Conservation (phyloP, 2,329 filamentous ascomycete genomes). For the Nannizzia gypsea region DNA sequence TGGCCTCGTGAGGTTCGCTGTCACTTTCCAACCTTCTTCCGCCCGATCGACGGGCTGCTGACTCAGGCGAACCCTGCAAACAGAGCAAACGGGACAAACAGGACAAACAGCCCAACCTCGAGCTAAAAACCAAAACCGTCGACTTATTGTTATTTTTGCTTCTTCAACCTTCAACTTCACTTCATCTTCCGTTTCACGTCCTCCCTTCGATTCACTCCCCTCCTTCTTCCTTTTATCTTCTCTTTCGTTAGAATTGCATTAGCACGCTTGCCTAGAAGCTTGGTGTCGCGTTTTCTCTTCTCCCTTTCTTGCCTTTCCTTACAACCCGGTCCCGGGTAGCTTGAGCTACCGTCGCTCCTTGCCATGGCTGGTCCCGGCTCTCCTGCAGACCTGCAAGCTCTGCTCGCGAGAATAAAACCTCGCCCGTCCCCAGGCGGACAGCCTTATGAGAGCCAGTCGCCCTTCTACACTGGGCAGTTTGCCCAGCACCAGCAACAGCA, state of each 20-base stretch:
- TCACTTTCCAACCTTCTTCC: too few species aligned
- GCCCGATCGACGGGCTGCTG: neutral
- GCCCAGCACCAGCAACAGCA: constrained; percentile 22
- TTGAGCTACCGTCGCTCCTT: constrained; percentile 1
- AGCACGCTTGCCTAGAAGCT: neutral
- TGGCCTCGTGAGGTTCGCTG: too few species aligned
- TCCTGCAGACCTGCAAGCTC: constrained; percentile 36
- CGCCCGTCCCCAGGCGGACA: constrained; percentile 27
- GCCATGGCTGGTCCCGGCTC: constrained; percentile 11
- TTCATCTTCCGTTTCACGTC: constrained; percentile 7
- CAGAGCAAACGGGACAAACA: constrained; percentile 8
- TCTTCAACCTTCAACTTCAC: constrained; percentile 9
- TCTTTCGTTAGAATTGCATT: constrained; percentile 14
- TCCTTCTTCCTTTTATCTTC: constrained; percentile 16
- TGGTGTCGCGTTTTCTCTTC: constrained; percentile 13
- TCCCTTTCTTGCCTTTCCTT: constrained; percentile 5
- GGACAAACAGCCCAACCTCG: constrained; percentile 6
- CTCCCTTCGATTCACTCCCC: constrained; percentile 8
- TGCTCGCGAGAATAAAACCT: constrained; percentile 35
- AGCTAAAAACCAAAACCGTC: neutral
- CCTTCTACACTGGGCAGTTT: constrained; percentile 13
- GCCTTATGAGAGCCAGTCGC: constrained; percentile 15
- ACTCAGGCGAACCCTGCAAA: neutral
- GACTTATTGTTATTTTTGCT: constrained; percentile 4
- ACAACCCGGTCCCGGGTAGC: constrained; percentile 9